Conservation (phyloP, 257 asterid species). For the Avicennia marina region DNA sequence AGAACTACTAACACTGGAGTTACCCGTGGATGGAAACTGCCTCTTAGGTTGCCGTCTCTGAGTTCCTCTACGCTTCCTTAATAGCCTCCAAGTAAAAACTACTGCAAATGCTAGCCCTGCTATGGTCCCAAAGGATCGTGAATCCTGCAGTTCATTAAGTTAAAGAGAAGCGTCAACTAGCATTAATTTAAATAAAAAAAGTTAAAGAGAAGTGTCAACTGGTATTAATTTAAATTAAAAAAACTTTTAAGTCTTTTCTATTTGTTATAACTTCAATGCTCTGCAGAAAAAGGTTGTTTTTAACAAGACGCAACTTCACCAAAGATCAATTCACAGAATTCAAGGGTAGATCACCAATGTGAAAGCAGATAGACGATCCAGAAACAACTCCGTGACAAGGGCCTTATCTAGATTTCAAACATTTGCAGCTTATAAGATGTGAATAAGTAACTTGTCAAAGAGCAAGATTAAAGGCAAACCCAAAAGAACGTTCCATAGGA, state of each 20-base stretch:
- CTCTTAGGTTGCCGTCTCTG: slow-evolving; percentile 66
- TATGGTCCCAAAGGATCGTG: slow-evolving; percentile 72
- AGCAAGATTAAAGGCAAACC: background rate
- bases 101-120: slow-evolving; percentile 80
- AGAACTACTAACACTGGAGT: slow-evolving; percentile 41
- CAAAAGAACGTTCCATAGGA: background rate
- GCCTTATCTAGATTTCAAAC: background rate
- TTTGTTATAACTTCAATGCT: no score
- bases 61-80: slow-evolving; percentile 56
- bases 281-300: no score
- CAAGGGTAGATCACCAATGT: background rate
- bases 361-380: background rate
- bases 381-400: background rate
- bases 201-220: no score
- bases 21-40: slow-evolving; percentile 48
- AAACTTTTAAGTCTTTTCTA: no score
- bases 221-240: no score
- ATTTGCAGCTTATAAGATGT: background rate
- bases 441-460: background rate
- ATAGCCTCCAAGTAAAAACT: slow-evolving; percentile 79
- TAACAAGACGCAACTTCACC: no score
- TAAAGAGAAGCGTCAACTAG: no score
- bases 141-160: slow-evolving; percentile 51
- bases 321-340: background rate
- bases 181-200: no score